A percentile compares a stretch with the other conserved stretches of the same genome.
Conservation (phyloP, 495 filamentous ascomycete genomes). For the Daldinia loculata region DNA sequence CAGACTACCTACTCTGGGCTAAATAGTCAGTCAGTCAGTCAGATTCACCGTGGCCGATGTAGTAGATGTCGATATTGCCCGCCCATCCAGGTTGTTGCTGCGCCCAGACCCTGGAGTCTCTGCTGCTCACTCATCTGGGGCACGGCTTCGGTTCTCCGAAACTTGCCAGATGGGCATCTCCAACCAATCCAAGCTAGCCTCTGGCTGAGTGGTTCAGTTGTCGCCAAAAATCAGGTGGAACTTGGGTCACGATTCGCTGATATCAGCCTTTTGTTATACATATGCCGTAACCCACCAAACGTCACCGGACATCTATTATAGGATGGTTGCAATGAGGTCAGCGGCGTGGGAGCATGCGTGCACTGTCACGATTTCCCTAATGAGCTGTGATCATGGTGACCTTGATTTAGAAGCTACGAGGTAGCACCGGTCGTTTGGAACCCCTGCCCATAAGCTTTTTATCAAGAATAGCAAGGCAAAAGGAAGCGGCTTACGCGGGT, state of each 20-base stretch:
- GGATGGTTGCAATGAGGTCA: conserved; percentile 41
- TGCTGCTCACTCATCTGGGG: conserved; percentile 41
- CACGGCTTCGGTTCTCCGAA: conserved; percentile 43
- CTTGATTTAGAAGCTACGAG: conserved; percentile 39
- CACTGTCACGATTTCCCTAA: conserved; percentile 29
- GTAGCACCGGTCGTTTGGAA: conserved; percentile 31
- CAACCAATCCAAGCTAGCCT: conserved; percentile 28
- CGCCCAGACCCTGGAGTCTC: conserved; percentile 27
- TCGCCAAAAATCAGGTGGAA: conserved; percentile 33
- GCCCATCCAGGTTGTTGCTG: conserved; percentile 37
- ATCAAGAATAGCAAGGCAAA: conserved; percentile 14
- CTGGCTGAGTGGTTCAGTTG: conserved; percentile 30
- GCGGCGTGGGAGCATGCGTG: conserved; percentile 37
- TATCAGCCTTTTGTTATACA: conserved; percentile 45
- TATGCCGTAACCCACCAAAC: conserved; percentile 39
- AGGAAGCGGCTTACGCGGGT: conserved; percentile 30
- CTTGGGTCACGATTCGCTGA: conserved; percentile 29
- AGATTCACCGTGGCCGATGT: conserved; percentile 31
- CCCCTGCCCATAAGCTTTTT: conserved; percentile 31
- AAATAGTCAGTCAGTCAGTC: conserved; percentile 17
- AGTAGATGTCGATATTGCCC: conserved; percentile 36
- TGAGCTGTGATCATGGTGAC: conserved; percentile 33
- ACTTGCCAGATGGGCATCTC: conserved; percentile 44
- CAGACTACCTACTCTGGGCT: conserved; percentile 18
- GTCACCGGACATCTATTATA: conserved; percentile 40